Evolutionary conservation across 129 eudicot genomes (phyloP).

Genomic region (Arctium lappa): DNA sequence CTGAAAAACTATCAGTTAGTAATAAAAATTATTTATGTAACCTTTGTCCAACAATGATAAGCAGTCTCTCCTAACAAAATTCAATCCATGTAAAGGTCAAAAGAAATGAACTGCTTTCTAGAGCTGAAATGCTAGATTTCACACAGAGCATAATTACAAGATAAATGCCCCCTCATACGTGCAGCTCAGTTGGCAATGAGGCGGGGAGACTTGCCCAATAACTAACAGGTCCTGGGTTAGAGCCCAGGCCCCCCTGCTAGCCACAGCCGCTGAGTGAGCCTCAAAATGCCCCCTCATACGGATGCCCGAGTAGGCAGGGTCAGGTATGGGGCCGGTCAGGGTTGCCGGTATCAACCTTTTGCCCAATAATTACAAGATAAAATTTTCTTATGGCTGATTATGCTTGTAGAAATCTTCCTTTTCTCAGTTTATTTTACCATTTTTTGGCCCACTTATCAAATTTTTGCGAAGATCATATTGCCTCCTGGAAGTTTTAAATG

Average conservation of each 20-base stretch:
- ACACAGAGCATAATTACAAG: not conserved
- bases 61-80: not conserved
- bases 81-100: not conserved
- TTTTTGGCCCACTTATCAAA: not conserved
- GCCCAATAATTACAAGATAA: not conserved
- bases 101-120: not conserved
- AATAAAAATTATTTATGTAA: not conserved
- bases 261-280: no score
- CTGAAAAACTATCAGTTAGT: conserved; percentile 48
- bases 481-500: not conserved
- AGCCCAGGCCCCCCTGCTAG: no score
- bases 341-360: no score
- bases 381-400: not conserved
- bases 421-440: not conserved
- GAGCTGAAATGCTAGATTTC: not conserved
- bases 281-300: no score
- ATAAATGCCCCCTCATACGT: not conserved
- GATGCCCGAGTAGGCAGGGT: no score
- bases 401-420: not conserved
- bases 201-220: no score
- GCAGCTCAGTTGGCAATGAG: no score
- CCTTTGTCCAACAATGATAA: not conserved
- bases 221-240: no score
- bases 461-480: not conserved
- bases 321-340: no score